Base-by-base conservation (phyloP, 2,329 filamentous ascomycete species). In the Plectosphaerella sp. region DNA sequence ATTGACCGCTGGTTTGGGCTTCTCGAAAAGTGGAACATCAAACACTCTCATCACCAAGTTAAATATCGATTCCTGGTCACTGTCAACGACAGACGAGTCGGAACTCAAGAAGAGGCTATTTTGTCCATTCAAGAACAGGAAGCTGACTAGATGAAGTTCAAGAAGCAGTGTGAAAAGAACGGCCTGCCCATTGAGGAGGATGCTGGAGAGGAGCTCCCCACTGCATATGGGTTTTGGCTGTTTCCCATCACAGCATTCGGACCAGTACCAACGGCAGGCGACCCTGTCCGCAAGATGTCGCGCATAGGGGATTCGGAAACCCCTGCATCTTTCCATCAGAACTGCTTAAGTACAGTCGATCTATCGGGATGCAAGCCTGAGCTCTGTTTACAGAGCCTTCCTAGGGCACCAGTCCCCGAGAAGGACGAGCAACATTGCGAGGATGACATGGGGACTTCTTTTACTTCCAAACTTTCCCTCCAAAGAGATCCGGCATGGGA, bases 1-100 rank as follows among this genome's bases (percentile, higher is more conserved):
- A 33, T 33, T 7, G 4, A 33, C 11, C 11, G 28, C 4, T 33
- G 28, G 28, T 33, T 33, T 7, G 8, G 28, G 11, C 28, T 33
- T 4, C 28, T 33, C 11, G 8, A 33, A 10, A 3, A 33, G 2
- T 0, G 82, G 88, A 1, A 71, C 3, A 9, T 39, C 14, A 12
- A 39, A 15, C 14, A n/a, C 14, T 4, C 15, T n/a, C 15, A 14
- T n/a, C 37, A 15, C 37, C 3, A 7, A 14, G 37, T 39, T 14
- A 12, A 39, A 15, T 39, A 39, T n/a, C 37, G 37, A 5, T 39
- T 39, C 16, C 14, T 39, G 14, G 16, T 39, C 37, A n/a, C 37
- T n/a, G n/a, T 39, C 16, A 16, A 14, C 16, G 35, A 37, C 35
- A 3, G 35, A 37, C 37, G 37, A 8, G 14, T 39, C 5, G 3